Evolutionary conservation across 768 basidiomycete genomes (phyloP).

Genomic region (Mycena albidolilacea): DNA sequence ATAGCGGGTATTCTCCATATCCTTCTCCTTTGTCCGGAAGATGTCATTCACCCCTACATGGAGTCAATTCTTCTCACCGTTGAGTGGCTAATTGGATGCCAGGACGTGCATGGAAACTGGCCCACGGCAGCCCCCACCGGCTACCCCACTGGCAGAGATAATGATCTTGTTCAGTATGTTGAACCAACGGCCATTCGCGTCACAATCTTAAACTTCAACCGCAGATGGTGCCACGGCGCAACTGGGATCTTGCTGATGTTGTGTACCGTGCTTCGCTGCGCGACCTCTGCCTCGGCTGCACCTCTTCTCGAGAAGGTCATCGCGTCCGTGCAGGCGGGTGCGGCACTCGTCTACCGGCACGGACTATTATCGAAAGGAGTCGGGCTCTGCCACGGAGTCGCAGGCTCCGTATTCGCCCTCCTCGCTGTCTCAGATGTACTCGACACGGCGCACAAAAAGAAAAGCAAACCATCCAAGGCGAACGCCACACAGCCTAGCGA

Average conservation of each 20-base stretch:
- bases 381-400: conserved; percentile 73
- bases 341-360: conserved; percentile 59
- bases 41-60: conserved; percentile 55
- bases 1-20: conserved; percentile 70
- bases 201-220: neutral
- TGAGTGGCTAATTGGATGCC: conserved; percentile 62
- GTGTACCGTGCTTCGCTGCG: conserved; percentile 55
- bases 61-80: conserved; percentile 59
- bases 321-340: conserved; percentile 55
- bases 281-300: conserved; percentile 42
- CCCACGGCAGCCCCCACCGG: conserved; percentile 57
- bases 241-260: conserved; percentile 65
- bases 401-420: conserved; percentile 68
- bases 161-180: conserved; percentile 66
- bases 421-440: conserved; percentile 63
- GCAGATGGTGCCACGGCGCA: conserved; percentile 74
- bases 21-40: conserved; percentile 59
- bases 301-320: conserved; percentile 47
- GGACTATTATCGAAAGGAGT: conserved; percentile 71
- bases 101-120: conserved; percentile 68
- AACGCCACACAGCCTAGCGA: neutral
- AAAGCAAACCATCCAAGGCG: conserved; percentile 3
- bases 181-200: neutral
- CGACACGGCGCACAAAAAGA: conserved; percentile 42
- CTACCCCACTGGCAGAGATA: conserved; percentile 36